Evolutionary conservation across 768 basidiomycete genomes (phyloP).

Genomic region (Pisolithus orientalis): DNA sequence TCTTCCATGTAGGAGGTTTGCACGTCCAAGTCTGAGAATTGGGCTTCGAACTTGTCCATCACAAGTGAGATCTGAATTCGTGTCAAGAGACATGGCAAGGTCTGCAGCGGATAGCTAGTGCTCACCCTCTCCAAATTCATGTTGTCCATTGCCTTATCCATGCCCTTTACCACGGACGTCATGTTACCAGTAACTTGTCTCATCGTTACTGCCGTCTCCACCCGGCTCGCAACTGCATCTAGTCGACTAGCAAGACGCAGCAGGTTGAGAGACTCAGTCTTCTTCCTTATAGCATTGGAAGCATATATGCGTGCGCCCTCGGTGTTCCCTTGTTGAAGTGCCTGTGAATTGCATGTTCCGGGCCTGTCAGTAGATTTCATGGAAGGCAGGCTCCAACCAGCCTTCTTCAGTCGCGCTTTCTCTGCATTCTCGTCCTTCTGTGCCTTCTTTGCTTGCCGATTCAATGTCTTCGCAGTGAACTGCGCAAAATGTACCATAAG

Average conservation of each 20-base stretch:
- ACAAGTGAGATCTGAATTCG: slow-evolving; percentile 80
- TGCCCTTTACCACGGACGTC: slow-evolving; percentile 92
- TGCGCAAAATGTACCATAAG: slow-evolving; percentile 27
- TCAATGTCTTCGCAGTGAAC: slow-evolving; percentile 98
- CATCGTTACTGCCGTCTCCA: slow-evolving; percentile 99
- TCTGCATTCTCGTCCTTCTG: slow-evolving; percentile 91
- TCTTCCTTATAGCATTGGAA: slow-evolving; percentile 97
- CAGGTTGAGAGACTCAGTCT: slow-evolving; percentile 88
- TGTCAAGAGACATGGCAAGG: not conserved
- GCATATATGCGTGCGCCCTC: slow-evolving; percentile 98
- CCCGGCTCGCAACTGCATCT: slow-evolving; percentile 93
- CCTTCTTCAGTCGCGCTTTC: slow-evolving; percentile 92
- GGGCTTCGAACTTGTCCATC: slow-evolving; percentile 98
- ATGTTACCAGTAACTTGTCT: slow-evolving; percentile 93
- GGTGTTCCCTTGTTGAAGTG: slow-evolving; percentile 91
- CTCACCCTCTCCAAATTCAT: slow-evolving; percentile 97
- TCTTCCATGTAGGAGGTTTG: slow-evolving; percentile 99
- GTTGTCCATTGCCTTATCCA: slow-evolving; percentile 98
- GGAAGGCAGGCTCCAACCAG: slow-evolving; percentile 21
- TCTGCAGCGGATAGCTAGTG: slow-evolving; percentile 1
- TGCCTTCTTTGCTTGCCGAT: slow-evolving; percentile 94
- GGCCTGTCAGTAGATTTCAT: not conserved
- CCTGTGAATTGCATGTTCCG: slow-evolving; percentile 41
- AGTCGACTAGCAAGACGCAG: slow-evolving; percentile 86
- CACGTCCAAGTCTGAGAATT: slow-evolving; percentile 95